Percentiles rank a stretch among this genome's conserved stretches.
Evolutionary conservation across 352 stramenopile genomes (phyloP).

Genomic region (Thraustotheca clavata): DNA sequence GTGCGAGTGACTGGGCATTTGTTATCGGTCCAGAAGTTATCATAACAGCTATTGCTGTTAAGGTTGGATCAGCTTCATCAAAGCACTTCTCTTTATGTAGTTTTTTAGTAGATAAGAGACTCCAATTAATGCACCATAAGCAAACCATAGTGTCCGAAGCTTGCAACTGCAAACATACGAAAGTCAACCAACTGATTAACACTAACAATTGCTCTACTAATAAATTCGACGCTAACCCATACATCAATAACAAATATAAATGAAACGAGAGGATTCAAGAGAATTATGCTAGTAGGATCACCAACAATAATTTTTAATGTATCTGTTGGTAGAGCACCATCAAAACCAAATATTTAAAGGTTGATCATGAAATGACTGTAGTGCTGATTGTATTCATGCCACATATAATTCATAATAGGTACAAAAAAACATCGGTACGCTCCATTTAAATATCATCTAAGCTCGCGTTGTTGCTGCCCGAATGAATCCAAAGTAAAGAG

Average conservation of each 20-base stretch:
- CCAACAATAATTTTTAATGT: constrained; percentile 1
- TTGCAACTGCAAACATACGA: background rate
- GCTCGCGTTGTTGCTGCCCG: background rate
- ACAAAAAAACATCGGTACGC: background rate
- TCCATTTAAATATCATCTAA: background rate
- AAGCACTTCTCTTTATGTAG: background rate
- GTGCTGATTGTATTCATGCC: constrained; percentile 4
- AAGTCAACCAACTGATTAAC: background rate
- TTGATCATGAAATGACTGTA: background rate
- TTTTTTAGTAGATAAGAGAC: background rate
- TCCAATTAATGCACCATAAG: background rate
- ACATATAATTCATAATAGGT: background rate
- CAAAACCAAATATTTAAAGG: background rate
- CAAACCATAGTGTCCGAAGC: constrained; percentile 10
- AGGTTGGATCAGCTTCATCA: background rate
- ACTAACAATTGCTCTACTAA: background rate
- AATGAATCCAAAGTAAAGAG: background rate
- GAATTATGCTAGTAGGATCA: background rate
- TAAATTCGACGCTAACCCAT: background rate
- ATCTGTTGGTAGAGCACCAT: background rate
- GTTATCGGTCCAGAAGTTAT: constrained; percentile 3
- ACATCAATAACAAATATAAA: constrained; percentile 6
- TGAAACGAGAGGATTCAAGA: background rate
- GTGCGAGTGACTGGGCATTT: background rate
- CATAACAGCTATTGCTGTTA: background rate